These are phyloP conservation scores for Brassica rapa DNA, from an alignment of 345 rosid genomes.

Conservation along the genomic window DNA sequence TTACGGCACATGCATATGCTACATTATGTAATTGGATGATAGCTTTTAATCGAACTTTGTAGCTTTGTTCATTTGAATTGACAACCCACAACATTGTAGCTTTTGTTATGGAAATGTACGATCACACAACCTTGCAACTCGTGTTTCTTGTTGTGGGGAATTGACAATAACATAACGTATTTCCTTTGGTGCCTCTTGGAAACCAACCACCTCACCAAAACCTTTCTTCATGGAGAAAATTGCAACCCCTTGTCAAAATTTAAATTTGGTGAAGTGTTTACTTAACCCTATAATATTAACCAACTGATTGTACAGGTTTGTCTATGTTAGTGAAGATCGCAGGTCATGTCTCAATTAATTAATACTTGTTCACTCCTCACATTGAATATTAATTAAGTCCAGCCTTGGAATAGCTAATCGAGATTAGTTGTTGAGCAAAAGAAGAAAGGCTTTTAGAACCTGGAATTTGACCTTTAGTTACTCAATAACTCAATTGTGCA, in stretches of 20 bases:
- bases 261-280: not conserved
- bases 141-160: not conserved
- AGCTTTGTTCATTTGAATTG: not conserved
- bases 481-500: not conserved
- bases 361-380: conserved; percentile 3
- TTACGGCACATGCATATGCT: not conserved
- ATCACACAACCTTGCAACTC: not conserved
- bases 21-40: not conserved
- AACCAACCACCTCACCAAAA: not conserved
- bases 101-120: not conserved
- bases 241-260: not conserved
- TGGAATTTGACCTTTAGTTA: not conserved
- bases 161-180: not conserved
- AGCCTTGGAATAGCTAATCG: conserved; percentile 1
- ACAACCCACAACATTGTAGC: not conserved
- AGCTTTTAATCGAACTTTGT: not conserved
- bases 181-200: not conserved
- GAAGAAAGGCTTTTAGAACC: not conserved
- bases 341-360: not conserved
- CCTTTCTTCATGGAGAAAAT: not conserved
- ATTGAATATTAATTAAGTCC: not conserved
- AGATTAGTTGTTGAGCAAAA: not conserved
- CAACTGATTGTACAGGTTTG: conserved; percentile 6
- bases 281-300: conserved; percentile 3
- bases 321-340: conserved; percentile 6